Conservation (phyloP, 352 stramenopile species). For the Phytophthora parvispora region DNA sequence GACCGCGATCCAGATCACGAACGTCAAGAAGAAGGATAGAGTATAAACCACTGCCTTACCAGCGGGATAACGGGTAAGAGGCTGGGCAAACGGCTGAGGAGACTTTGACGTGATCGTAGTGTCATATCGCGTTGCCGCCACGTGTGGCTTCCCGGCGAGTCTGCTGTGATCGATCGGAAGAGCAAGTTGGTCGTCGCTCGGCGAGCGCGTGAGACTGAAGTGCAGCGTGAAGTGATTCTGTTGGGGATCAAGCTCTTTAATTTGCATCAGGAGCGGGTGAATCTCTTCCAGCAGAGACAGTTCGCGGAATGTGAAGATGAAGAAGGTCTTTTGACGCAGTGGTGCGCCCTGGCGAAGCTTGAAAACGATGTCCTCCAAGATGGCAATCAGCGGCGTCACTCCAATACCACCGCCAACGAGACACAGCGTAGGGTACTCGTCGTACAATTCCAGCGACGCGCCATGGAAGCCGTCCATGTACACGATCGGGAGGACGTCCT, state of each 20-base stretch:
- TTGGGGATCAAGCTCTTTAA: background rate
- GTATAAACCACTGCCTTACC: background rate
- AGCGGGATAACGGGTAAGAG: background rate
- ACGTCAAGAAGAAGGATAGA: background rate
- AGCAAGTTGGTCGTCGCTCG: background rate
- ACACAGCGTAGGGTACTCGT: background rate
- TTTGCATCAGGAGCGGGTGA: background rate
- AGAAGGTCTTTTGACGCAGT: background rate
- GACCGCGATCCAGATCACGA: background rate
- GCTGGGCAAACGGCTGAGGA: background rate
- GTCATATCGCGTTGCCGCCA: background rate
- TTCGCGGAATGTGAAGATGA: background rate
- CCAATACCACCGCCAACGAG: background rate
- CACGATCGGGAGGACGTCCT: background rate
- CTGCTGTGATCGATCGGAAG: background rate
- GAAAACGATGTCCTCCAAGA: background rate
- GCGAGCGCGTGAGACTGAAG: background rate
- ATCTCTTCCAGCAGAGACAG: background rate
- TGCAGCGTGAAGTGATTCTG: background rate
- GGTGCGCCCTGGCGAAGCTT: background rate
- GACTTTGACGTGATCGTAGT: background rate
- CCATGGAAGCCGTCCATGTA: background rate
- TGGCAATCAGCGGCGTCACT: background rate
- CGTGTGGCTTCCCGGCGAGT: background rate
- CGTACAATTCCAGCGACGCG: background rate